Percentiles rank a stretch among this genome's conserved stretches.
phyloP scores from a whole-genome alignment of 164 flowering plant species.

The Annona cherimola region DNA sequence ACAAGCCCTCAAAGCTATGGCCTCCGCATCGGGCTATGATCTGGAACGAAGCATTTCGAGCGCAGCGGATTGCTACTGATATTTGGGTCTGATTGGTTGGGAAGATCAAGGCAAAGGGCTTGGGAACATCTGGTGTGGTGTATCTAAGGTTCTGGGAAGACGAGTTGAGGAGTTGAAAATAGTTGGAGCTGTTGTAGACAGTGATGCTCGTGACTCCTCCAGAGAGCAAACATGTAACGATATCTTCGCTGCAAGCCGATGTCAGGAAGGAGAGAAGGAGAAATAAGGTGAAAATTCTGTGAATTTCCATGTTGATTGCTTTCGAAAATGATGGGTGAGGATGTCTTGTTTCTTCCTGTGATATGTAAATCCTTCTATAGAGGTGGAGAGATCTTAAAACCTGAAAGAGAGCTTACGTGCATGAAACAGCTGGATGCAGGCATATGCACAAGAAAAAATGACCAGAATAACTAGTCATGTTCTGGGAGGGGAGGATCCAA shows the following conservation, averaged over 20 bases:
- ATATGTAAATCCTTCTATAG: too few species aligned
- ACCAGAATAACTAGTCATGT: too few species aligned
- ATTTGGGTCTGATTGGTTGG: constrained; percentile 14
- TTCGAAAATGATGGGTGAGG: too few species aligned
- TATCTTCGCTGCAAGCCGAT: background rate
- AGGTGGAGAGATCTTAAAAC: too few species aligned
- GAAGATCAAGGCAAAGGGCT: constrained; percentile 12
- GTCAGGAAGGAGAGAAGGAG: background rate
- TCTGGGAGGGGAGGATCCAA: too few species aligned
- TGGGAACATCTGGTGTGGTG: background rate
- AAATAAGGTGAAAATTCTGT: background rate
- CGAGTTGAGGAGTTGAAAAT: background rate
- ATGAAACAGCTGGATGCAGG: too few species aligned
- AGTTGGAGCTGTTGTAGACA: background rate
- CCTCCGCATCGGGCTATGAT: constrained; percentile 23
- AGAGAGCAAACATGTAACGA: background rate
- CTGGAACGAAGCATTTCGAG: constrained; percentile 4
- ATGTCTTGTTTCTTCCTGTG: too few species aligned
- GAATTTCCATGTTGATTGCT: background rate
- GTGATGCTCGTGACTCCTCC: background rate
- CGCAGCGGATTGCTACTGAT: constrained; percentile 15
- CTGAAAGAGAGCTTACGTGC: too few species aligned
- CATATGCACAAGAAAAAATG: too few species aligned
- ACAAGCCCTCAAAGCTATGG: constrained; percentile 26
- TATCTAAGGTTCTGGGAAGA: constrained; percentile 3